Evolutionary conservation across 352 stramenopile genomes (phyloP), one percentile per base, ranked within the genome.

Genomic region (Phytopythium cucurbitacearum): DNA sequence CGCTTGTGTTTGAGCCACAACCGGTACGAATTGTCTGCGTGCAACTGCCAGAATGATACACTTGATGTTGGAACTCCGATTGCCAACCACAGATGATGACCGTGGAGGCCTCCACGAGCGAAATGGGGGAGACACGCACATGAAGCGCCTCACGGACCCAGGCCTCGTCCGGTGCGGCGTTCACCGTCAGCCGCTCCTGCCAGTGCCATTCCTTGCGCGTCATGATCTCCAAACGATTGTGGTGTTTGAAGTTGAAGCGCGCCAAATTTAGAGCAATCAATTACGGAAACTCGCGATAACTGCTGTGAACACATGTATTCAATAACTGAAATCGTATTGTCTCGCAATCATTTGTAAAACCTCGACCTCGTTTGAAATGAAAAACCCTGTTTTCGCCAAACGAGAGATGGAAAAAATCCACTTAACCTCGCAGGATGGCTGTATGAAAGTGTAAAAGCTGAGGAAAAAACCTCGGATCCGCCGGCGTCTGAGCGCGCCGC

Each of bases 81-180:
- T 28, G 21, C 2, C 21, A 28, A 28, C 21, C 2, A 28, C 21
- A 1, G 21, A 28, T 2, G 1, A 28, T 28, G 2, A 2, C 21
- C 21, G 21, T 2, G 21, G n/a, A 48, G 15, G 3, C 35, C 7
- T 8, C 11, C 11, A 15, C 5, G 32, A 51, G 5, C 15, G 7
- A n/a, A 4, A 32, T 7, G 7, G 7, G 34, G 13, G 10, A 48
- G 13, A 35, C 12, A 46, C n/a, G 4, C 28, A 78, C 80, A 53
- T 88, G 74, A 32, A 79, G 67, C 4, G 86, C 63, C 45, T 88
- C 75, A 4, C 40, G 42, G 0, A 73, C 71, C 59, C 64, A 76
- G 3, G 71, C 69, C 8, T 65, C 66, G 52, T 80, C 73, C 12
- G 61, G 61, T n/a, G 70, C 61, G 1, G 3, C 51, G 33, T 57